Percentiles rank a stretch among this genome's conserved stretches.
phyloP scores from a whole-genome alignment of 805 yeast species.

The Metschnikowia similis region DNA sequence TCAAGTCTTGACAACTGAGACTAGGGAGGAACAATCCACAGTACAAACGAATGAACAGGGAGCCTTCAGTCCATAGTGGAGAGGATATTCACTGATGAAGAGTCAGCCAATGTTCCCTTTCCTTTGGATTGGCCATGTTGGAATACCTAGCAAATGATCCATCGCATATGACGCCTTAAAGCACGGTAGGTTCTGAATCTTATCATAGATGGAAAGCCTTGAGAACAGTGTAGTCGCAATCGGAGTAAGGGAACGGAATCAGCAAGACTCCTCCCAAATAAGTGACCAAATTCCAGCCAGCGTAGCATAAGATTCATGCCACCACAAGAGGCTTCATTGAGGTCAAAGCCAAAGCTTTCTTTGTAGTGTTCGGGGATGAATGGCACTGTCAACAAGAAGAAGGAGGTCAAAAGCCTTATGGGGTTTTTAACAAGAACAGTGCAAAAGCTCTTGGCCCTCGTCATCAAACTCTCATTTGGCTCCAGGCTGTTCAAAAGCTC shows the following conservation, averaged over 20 bases:
- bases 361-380: constrained; percentile 29
- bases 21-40: too few relatives aligned
- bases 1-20: too few relatives aligned
- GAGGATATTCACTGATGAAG: too few relatives aligned
- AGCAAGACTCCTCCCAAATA: constrained; percentile 50
- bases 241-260: constrained; percentile 48
- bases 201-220: constrained; percentile 39
- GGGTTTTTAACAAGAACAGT: constrained; percentile 28
- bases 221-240: constrained; percentile 33
- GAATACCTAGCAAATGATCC: neutral
- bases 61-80: too few relatives aligned
- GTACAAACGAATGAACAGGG: too few relatives aligned
- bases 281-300: constrained; percentile 51
- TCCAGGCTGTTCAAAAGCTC: neutral
- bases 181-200: constrained; percentile 44
- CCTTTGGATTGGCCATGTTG: too few relatives aligned
- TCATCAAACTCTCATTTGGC: neutral
- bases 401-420: constrained; percentile 44
- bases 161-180: constrained; percentile 50
- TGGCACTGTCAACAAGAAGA: constrained; percentile 41
- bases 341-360: constrained; percentile 27
- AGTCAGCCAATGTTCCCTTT: too few relatives aligned
- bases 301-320: constrained; percentile 41
- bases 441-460: neutral
- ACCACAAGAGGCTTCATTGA: constrained; percentile 44